phyloP scores from a whole-genome alignment of 176 grass and related monocot genomes.

The Aechmea fasciata region DNA sequence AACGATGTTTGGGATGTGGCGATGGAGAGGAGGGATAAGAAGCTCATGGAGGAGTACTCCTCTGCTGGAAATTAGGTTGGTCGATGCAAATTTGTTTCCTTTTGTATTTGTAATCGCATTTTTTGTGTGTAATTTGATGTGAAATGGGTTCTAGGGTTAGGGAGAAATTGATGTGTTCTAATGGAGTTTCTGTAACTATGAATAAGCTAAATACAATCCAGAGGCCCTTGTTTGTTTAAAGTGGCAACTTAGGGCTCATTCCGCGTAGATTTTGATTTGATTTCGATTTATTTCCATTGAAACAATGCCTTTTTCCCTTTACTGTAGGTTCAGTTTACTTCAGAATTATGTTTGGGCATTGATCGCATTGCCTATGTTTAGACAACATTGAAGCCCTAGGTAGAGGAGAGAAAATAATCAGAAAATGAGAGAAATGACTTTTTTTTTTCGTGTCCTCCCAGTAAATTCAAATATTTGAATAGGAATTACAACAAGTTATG shows the following conservation, averaged over 20 bases:
- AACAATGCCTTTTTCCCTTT: neutral
- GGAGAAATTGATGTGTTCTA: too few relatives aligned
- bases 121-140: neutral
- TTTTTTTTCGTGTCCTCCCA: neutral
- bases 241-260: neutral
- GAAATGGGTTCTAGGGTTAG: neutral
- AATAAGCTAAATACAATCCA: too few relatives aligned
- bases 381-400: neutral
- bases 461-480: neutral
- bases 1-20: slow-evolving; percentile 97
- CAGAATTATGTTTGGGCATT: neutral
- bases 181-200: too few relatives aligned
- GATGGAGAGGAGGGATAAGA: slow-evolving; percentile 97
- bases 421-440: neutral
- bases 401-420: neutral
- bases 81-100: slow-evolving; percentile 2
- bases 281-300: neutral
- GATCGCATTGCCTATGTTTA: neutral
- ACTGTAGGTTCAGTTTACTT: neutral
- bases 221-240: too few relatives aligned
- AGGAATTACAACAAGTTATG: too few relatives aligned
- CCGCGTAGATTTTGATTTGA: neutral
- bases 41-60: slow-evolving; percentile 42
- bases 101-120: slow-evolving; percentile 7
- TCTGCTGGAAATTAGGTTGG: slow-evolving; percentile 19